Percentiles rank a stretch among this genome's conserved stretches.
These are phyloP conservation scores for Clavispora fructus DNA, from an alignment of 805 yeast genomes.

Conservation along the genomic window DNA sequence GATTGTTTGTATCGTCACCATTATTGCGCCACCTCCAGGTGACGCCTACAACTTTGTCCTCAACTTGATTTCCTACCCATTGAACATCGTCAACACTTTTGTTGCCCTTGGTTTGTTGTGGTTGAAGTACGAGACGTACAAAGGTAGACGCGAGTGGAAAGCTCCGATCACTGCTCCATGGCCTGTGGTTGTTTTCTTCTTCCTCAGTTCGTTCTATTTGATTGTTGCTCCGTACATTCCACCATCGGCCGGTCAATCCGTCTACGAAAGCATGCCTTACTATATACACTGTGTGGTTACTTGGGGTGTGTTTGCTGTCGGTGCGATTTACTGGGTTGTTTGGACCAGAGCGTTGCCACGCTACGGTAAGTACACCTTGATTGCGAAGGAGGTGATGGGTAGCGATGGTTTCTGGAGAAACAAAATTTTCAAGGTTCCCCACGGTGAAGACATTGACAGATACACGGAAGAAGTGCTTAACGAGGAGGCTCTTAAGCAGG, in stretches of 20 bases:
- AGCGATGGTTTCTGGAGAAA: slow-evolving; percentile 72
- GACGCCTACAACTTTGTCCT: slow-evolving; percentile 80
- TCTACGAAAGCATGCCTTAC: slow-evolving; percentile 68
- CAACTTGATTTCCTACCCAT: slow-evolving; percentile 77
- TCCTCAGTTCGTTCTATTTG: slow-evolving; percentile 59
- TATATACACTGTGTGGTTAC: slow-evolving; percentile 80
- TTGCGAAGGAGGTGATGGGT: slow-evolving; percentile 50
- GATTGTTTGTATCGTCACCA: slow-evolving; percentile 65
- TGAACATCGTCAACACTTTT: slow-evolving; percentile 65
- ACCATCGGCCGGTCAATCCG: slow-evolving; percentile 60
- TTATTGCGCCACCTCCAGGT: slow-evolving; percentile 75
- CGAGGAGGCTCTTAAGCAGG: slow-evolving; percentile 8
- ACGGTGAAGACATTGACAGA: slow-evolving; percentile 11
- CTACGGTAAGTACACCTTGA: slow-evolving; percentile 47
- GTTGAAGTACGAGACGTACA: slow-evolving; percentile 46
- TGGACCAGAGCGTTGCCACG: slow-evolving; percentile 59
- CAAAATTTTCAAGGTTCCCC: slow-evolving; percentile 40
- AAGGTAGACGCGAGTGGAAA: slow-evolving; percentile 55
- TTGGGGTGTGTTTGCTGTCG: slow-evolving; percentile 66
- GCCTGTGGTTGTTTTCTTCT: slow-evolving; percentile 60
- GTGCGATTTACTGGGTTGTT: slow-evolving; percentile 59
- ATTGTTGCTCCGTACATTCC: slow-evolving; percentile 77
- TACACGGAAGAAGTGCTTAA: slow-evolving; percentile 14
- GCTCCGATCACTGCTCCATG: slow-evolving; percentile 67
- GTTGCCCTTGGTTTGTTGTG: slow-evolving; percentile 61